Base-by-base conservation (phyloP, 2,329 filamentous ascomycete species). In the Penicillium vulpinum region DNA sequence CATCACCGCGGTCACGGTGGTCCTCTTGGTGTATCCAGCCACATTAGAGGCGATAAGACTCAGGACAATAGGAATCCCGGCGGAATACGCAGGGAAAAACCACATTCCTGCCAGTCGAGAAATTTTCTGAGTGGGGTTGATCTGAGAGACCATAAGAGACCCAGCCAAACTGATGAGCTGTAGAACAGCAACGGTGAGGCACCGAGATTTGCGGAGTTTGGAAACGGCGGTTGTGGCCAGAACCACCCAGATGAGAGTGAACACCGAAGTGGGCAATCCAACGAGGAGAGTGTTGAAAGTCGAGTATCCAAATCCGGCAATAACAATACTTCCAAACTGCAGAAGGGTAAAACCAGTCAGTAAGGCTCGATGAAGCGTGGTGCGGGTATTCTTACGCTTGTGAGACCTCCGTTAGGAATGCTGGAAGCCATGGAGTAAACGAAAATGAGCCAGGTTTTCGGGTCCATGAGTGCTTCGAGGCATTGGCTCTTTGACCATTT, bases 11-110 rank as follows among this genome's bases (percentile, higher is more conserved):
- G 72, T 77, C 4, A 74, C 70, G 0, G 76, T 77, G 18, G 75
- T 75, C 56, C 78, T 78, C 65, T 80, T 80, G 7, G 77, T 77
- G 53, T 79, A 77, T 2, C 77, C 77, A 5, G 73, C 76, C 10
- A 78, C 68, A 57, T 80, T 81, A 10, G 65, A 71, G 2, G 75
- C 68, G 36, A 78, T 73, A 63, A 73, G 71, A 2, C 71, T 69
- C 11, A 75, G 67, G 26, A 36, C 38, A 24, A 76, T 48, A 16
- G 75, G 60, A 41, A 74, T 73, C 35, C 72, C 62, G 10, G 65
- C 61, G 10, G 70, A 65, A 47, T 69, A 74, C 2, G 71, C 72
- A 10, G 67, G 54, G 15, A 75, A 62, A 13, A 74, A 63, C 15
- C 51, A 58, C 18, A 38, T 39, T 7, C 56, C 56, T 4, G 29